Base-by-base conservation (phyloP, 2,329 filamentous ascomycete genomes). In the Rhinocladiella mackenziei region DNA sequence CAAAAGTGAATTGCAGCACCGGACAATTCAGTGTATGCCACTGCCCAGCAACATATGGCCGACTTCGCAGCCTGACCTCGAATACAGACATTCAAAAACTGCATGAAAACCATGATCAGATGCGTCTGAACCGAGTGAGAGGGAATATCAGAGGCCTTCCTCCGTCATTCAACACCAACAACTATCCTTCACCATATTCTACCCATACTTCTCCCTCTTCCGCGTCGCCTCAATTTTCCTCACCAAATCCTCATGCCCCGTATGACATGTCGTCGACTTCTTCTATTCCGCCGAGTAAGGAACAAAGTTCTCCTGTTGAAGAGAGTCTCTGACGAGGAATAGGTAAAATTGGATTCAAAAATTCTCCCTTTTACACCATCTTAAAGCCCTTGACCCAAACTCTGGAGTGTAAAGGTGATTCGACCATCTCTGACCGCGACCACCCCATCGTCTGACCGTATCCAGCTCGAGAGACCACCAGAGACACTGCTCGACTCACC, bases 311-410 rank as follows among this genome's bases (percentile, higher is more conserved):
- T 35, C 5, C 9, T 22, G 20, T 17, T n/a, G 8, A 26, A 40
- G 31, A 35, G 35, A 23, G 30, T 33, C 9, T 42, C 51, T 56
- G 45, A 56, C 47, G 31, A 17, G 19, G 33, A 50, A 22, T 52
- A 72, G 71, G 64, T 43, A 65, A 63, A 34, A 63, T 78, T 35
- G 67, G 65, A 36, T 85, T 85, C 69, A 91, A 86, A 59, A 65
- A 80, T 3, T 95, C 88, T 58, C 91, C 92, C 0, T 98, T 96
- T 64, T 96, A 91, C 60, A 77, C 78, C 8, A 73, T 91, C 22
- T 62, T 81, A 33, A 72, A 79, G 42, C 74, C 79, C 19, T 65
- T 96, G 4, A 79, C 86, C 4, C 69, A 74, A 5, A 69, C 83
- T 13, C 74, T 79, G 30, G 76, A 80, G 43, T 86, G 89, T 53